Evolutionary conservation across 306 rosid species (phyloP).

Genomic region (Vicia villosa): DNA sequence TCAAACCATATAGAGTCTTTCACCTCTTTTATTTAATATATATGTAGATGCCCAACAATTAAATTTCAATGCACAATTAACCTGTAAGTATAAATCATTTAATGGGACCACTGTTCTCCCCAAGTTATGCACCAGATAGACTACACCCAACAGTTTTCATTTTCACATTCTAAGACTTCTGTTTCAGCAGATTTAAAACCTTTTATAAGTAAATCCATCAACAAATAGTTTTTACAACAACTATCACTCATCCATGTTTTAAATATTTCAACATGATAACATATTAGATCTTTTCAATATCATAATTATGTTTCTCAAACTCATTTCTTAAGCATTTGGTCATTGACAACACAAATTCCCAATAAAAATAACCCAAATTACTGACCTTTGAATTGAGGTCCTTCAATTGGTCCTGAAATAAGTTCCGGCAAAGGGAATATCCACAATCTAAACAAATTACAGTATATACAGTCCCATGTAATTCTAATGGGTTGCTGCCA

Average conservation of each 20-base stretch:
- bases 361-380: conserved; percentile 21
- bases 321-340: conserved; percentile 19
- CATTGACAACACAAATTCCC: not conserved
- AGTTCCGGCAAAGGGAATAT: conserved; percentile 64
- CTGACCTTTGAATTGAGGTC: conserved; percentile 84
- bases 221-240: conserved; percentile 16
- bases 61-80: not conserved
- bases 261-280: conserved; percentile 18
- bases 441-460: conserved; percentile 78
- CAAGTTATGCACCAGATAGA: conserved; percentile 2
- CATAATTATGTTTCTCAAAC: not conserved
- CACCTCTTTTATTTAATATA: conserved; percentile 4
- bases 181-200: not conserved
- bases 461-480: conserved; percentile 93
- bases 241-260: conserved; percentile 11
- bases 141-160: conserved; percentile 6
- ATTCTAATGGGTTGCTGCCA: conserved; percentile 90
- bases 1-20: not conserved
- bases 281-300: conserved; percentile 22
- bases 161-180: conserved; percentile 11
- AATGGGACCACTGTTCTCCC: conserved; percentile 15
- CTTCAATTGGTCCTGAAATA: conserved; percentile 87
- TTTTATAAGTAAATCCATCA: conserved; percentile 7
- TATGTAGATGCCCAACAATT: not conserved
- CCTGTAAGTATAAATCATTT: conserved; percentile 14